These are phyloP conservation scores for Tolypocladium guangdongense DNA, from an alignment of 2,329 filamentous ascomycete species.

Conservation along the genomic window DNA sequence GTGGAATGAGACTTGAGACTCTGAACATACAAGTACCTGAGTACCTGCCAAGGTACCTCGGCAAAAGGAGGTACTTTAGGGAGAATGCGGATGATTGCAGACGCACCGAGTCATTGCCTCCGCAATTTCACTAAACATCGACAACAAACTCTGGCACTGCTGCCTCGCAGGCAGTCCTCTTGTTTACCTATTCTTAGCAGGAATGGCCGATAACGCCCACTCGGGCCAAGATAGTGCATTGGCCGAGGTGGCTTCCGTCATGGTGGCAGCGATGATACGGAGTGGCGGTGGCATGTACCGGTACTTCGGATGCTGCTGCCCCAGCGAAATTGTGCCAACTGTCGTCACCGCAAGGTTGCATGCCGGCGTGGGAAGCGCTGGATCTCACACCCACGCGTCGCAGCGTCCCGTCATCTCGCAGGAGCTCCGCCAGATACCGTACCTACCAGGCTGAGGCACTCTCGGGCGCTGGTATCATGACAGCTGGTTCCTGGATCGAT, in stretches of 20 bases:
- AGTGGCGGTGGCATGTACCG: slow-evolving; percentile 6
- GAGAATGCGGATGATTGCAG: neutral
- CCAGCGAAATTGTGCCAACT: slow-evolving; percentile 7
- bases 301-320: slow-evolving; percentile 6
- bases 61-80: neutral
- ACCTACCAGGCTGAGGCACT: neutral
- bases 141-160: neutral
- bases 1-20: neutral
- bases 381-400: neutral
- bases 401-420: neutral
- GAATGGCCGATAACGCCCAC: neutral
- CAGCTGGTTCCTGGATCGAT: neutral
- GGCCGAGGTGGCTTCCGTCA: neutral
- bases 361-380: neutral
- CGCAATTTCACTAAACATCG: neutral
- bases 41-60: no score
- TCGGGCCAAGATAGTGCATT: neutral
- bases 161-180: no score
- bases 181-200: neutral
- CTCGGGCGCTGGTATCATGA: neutral
- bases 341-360: neutral
- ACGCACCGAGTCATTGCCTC: neutral
- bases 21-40: no score
- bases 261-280: neutral
- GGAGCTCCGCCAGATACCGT: neutral